These are phyloP conservation scores for Trametes gibbosa DNA, from an alignment of 768 basidiomycete species.

Conservation along the genomic window DNA sequence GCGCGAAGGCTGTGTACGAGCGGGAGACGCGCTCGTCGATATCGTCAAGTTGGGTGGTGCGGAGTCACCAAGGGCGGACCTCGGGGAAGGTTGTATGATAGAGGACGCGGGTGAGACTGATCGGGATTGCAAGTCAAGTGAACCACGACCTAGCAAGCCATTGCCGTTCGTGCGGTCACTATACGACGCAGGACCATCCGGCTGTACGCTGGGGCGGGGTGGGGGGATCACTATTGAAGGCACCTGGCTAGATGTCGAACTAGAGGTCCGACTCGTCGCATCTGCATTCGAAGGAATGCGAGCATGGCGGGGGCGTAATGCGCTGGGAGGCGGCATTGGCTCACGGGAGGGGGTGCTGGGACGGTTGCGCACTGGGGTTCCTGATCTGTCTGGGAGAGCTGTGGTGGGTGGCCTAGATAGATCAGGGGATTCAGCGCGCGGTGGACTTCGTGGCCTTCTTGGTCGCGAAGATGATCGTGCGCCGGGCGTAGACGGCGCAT, in stretches of 20 bases:
- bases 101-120: slow-evolving; percentile 12
- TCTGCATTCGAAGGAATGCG: slow-evolving; percentile 48
- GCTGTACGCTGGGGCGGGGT: slow-evolving; percentile 22
- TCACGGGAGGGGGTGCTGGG: slow-evolving; percentile 26
- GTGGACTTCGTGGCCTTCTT: slow-evolving; percentile 14
- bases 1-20: slow-evolving; percentile 7
- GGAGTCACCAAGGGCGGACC: slow-evolving; percentile 11
- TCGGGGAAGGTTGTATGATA: slow-evolving; percentile 14
- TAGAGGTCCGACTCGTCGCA: slow-evolving; percentile 12
- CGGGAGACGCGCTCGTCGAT: neutral
- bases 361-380: slow-evolving; percentile 20
- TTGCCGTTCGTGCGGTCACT: slow-evolving; percentile 9
- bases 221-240: slow-evolving; percentile 28
- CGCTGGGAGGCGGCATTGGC: slow-evolving; percentile 27
- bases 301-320: slow-evolving; percentile 34
- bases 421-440: slow-evolving; percentile 20
- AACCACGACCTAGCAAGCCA: neutral
- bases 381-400: slow-evolving; percentile 15
- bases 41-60: neutral
- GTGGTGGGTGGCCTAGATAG: slow-evolving; percentile 15
- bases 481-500: slow-evolving; percentile 6
- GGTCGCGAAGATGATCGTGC: slow-evolving; percentile 11
- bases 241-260: slow-evolving; percentile 30
- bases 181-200: slow-evolving; percentile 7
- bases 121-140: slow-evolving; percentile 9